phyloP scores from a whole-genome alignment of 148 eudicot species.

The Talinum fruticosum region DNA sequence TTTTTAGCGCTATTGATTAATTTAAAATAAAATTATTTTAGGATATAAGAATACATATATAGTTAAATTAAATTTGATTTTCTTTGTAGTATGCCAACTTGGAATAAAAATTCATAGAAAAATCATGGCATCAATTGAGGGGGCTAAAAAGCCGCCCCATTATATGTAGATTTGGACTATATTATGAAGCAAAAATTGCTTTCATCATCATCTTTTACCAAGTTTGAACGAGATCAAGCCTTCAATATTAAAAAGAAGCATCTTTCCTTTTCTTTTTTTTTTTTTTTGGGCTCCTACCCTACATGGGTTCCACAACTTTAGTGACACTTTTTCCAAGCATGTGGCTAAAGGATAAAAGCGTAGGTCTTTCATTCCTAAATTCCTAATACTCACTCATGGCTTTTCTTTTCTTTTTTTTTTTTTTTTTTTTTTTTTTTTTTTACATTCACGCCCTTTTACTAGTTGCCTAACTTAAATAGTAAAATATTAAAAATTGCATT shows the following conservation, averaged over 20 bases:
- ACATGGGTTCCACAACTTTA: neutral
- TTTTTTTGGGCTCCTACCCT: neutral
- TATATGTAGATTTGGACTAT: neutral
- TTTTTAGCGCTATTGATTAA: too few species aligned
- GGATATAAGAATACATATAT: neutral
- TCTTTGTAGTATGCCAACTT: too few species aligned
- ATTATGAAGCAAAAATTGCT: neutral
- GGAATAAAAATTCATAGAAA: neutral
- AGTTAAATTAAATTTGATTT: too few species aligned
- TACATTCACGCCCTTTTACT: neutral
- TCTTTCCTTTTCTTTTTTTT: neutral
- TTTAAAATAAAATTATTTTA: too few species aligned
- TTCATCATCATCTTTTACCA: neutral
- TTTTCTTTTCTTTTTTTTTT: too few species aligned
- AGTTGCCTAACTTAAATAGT: neutral
- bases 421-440: too few species aligned
- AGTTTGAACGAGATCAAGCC: neutral
- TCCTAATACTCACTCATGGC: neutral
- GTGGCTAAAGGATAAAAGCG: neutral
- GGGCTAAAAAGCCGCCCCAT: neutral
- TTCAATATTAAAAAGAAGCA: neutral
- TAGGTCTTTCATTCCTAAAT: too few species aligned
- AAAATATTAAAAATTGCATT: neutral
- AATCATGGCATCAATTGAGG: slow-evolving; percentile 15
- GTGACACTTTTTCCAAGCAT: neutral